These are phyloP conservation scores for Pisolithus sp. DNA, from an alignment of 768 basidiomycete genomes.

Conservation along the genomic window DNA sequence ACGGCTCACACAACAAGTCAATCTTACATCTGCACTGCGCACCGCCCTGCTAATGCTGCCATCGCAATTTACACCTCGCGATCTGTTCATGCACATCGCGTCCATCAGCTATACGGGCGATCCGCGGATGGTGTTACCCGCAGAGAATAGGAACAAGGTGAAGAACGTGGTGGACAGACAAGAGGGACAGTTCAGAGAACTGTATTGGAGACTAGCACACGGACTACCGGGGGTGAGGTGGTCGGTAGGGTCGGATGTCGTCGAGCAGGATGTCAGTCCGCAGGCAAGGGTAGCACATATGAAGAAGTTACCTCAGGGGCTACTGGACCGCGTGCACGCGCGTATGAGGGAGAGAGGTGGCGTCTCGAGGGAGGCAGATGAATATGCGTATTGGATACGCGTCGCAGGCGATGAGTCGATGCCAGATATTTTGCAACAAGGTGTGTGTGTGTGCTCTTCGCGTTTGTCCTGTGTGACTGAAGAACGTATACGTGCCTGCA, in stretches of 20 bases:
- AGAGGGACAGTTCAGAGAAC: conserved; percentile 73
- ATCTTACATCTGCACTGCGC: conserved; percentile 84
- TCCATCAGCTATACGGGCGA: conserved; percentile 85
- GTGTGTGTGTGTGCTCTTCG: conserved; percentile 25
- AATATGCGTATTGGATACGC: conserved; percentile 68
- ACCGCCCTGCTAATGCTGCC: conserved; percentile 87
- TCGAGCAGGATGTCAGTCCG: conserved; percentile 71
- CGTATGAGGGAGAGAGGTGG: conserved; percentile 24
- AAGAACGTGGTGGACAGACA: conserved; percentile 85
- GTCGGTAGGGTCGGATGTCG: conserved; percentile 40
- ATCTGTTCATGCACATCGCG: conserved; percentile 82
- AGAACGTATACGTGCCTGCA: conserved; percentile 29
- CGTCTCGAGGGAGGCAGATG: conserved; percentile 51
- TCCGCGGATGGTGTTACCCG: conserved; percentile 89
- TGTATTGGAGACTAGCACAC: conserved; percentile 76
- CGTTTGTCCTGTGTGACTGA: background rate
- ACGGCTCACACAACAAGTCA: conserved; percentile 87
- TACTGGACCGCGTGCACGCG: conserved; percentile 50
- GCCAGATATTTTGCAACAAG: conserved; percentile 44
- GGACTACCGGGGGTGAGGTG: conserved; percentile 80
- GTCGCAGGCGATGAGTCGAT: conserved; percentile 62
- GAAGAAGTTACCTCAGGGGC: conserved; percentile 66
- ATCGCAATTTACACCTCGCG: conserved; percentile 68
- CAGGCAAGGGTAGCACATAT: conserved; percentile 68
- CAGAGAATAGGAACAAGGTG: conserved; percentile 94